phyloP scores from a whole-genome alignment of 106 monocot genomes.

The Cymbidium sinense region DNA sequence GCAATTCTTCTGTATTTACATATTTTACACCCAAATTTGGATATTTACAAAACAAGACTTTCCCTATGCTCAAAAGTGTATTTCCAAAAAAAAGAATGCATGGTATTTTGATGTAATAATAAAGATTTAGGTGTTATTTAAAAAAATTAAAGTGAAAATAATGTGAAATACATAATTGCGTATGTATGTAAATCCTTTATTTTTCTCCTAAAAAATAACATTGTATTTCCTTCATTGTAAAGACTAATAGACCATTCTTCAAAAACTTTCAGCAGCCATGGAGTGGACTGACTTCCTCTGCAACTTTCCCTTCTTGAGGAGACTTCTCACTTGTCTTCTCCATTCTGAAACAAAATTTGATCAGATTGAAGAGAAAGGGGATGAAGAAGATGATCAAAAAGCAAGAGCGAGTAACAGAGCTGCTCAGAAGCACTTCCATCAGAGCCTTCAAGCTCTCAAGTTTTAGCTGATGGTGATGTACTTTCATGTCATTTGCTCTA shows the following conservation, averaged over 20 bases:
- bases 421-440: conserved; percentile 8
- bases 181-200: no score
- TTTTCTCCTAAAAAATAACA: no score
- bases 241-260: neutral
- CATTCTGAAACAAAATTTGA: neutral
- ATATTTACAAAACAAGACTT: no score
- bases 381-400: neutral
- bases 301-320: neutral
- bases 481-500: neutral
- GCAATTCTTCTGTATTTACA: no score
- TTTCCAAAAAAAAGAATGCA: no score
- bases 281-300: neutral
- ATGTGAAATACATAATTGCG: no score
- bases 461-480: neutral
- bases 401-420: neutral
- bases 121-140: no score
- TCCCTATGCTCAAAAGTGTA: no score
- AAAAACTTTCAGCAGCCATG: neutral
- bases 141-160: no score
- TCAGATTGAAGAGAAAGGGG: neutral
- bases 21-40: no score
- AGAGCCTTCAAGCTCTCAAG: neutral
- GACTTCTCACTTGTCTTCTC: neutral
- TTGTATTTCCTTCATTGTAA: neutral
- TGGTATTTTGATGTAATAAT: no score